phyloP scores from a whole-genome alignment of 176 grass and related monocot species.

The Aegilops bicornis region DNA sequence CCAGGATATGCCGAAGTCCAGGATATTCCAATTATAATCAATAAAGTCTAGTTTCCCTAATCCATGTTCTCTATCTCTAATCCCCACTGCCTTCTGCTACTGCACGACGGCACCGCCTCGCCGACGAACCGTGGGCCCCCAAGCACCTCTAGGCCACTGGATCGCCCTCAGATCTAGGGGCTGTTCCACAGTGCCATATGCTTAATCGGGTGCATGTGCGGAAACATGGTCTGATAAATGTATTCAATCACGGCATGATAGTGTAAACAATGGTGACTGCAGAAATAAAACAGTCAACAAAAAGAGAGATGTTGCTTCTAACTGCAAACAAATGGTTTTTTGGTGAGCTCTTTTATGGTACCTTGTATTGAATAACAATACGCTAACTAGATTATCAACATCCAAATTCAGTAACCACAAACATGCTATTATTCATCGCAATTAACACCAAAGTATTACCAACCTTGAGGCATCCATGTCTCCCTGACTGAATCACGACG shows the following conservation, averaged over 20 bases:
- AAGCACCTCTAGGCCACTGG: too few relatives aligned
- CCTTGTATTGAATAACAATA: background rate
- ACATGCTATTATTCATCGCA: slow-evolving; percentile 22
- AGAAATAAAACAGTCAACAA: background rate
- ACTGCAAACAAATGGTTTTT: background rate
- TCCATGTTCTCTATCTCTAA: too few relatives aligned
- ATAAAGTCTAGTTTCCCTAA: too few relatives aligned
- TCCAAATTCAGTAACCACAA: slow-evolving; percentile 9
- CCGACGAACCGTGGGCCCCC: too few relatives aligned
- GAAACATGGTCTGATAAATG: background rate
- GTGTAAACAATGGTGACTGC: background rate
- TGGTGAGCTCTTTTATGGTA: too few relatives aligned
- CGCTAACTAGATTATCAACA: slow-evolving; percentile 21
- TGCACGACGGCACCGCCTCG: too few relatives aligned
- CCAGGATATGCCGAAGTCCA: too few relatives aligned
- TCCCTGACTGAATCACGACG: slow-evolving; percentile 86
- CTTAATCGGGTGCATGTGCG: background rate
- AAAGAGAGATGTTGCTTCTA: background rate
- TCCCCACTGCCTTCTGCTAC: too few relatives aligned
- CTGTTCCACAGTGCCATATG: background rate
- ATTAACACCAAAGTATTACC: slow-evolving; percentile 1
- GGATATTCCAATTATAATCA: too few relatives aligned
- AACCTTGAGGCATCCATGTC: slow-evolving; percentile 99
- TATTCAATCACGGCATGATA: background rate
- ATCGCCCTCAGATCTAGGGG: too few relatives aligned